These are phyloP conservation scores for Calonectria honghensis DNA, from an alignment of 2,329 filamentous ascomycete species.

Conservation along the genomic window DNA sequence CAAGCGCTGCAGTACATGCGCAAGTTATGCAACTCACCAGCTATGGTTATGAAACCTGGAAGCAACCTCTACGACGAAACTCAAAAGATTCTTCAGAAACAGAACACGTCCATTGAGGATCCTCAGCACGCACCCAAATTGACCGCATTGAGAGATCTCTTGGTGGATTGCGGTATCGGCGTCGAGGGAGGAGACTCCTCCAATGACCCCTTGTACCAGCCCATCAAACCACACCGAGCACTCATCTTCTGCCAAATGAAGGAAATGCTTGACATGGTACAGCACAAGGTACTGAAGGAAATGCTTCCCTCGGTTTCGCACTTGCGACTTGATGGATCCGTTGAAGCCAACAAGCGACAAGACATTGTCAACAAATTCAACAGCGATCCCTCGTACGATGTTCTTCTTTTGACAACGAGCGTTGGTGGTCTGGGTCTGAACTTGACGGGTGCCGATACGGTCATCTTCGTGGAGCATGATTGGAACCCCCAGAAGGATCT, in stretches of 20 bases:
- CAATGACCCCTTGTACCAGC: conserved; percentile 79
- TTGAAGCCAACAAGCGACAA: conserved; percentile 94
- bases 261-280: conserved; percentile 99
- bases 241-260: conserved; percentile 99
- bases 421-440: conserved; percentile 97
- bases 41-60: conserved; percentile 94
- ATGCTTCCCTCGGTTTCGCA: conserved; percentile 95
- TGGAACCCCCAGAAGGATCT: conserved; percentile 99
- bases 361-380: conserved; percentile 99
- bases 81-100: conserved; percentile 84
- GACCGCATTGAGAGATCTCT: conserved; percentile 88
- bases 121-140: conserved; percentile 94
- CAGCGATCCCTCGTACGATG: conserved; percentile 96
- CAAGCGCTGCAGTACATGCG: conserved; percentile 99
- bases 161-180: conserved; percentile 99
- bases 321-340: conserved; percentile 93
- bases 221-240: conserved; percentile 96
- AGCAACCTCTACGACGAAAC: conserved; percentile 94
- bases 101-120: conserved; percentile 89
- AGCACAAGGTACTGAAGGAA: conserved; percentile 91
- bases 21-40: conserved; percentile 98
- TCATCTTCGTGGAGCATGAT: conserved; percentile 99
- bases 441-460: conserved; percentile 96
- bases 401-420: conserved; percentile 93
- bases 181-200: conserved; percentile 77